phyloP scores from a whole-genome alignment of 2,329 filamentous ascomycete genomes.

The Calonectria ilicicola region DNA sequence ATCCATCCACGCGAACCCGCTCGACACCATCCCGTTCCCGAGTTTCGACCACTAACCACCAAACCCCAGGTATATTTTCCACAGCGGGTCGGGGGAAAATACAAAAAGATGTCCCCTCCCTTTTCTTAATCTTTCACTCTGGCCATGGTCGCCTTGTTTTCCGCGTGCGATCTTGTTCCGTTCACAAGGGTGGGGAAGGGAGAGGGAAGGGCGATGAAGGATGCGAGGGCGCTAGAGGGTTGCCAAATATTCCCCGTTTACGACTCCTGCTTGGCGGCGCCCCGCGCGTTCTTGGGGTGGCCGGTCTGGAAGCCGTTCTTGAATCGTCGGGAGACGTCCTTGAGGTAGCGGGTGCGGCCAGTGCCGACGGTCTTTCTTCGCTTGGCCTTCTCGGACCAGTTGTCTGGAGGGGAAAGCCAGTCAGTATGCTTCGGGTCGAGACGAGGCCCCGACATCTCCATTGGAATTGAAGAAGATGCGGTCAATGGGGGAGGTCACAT shows the following conservation, averaged over 20 bases:
- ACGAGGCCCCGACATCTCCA: background rate
- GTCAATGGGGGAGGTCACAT: slow-evolving; percentile 63
- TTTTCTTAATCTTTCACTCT: slow-evolving; percentile 21
- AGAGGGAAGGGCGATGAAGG: slow-evolving; percentile 33
- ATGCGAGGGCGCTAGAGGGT: slow-evolving; percentile 30
- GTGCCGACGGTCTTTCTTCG: slow-evolving; percentile 99
- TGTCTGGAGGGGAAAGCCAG: slow-evolving; percentile 70
- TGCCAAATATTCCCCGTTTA: slow-evolving; percentile 37
- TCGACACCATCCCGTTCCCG: slow-evolving; percentile 14
- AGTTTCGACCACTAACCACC: slow-evolving; percentile 23
- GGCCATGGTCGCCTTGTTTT: slow-evolving; percentile 18
- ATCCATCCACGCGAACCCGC: slow-evolving; percentile 34
- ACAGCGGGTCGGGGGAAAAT: background rate
- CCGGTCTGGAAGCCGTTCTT: slow-evolving; percentile 98
- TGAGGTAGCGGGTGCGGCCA: slow-evolving; percentile 95
- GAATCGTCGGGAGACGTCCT: slow-evolving; percentile 91
- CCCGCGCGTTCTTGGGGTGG: slow-evolving; percentile 84
- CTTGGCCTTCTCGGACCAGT: slow-evolving; percentile 99
- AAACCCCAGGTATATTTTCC: slow-evolving; percentile 19
- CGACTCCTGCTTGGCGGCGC: slow-evolving; percentile 60
- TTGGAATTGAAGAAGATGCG: slow-evolving; percentile 15
- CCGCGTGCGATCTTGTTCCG: slow-evolving; percentile 16
- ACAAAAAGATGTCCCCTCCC: background rate
- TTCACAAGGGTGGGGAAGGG: slow-evolving; percentile 17
- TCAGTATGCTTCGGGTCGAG: slow-evolving; percentile 28